phyloP scores from a whole-genome alignment of 2,329 filamentous ascomycete genomes.

The Fusarium agapanthi region DNA sequence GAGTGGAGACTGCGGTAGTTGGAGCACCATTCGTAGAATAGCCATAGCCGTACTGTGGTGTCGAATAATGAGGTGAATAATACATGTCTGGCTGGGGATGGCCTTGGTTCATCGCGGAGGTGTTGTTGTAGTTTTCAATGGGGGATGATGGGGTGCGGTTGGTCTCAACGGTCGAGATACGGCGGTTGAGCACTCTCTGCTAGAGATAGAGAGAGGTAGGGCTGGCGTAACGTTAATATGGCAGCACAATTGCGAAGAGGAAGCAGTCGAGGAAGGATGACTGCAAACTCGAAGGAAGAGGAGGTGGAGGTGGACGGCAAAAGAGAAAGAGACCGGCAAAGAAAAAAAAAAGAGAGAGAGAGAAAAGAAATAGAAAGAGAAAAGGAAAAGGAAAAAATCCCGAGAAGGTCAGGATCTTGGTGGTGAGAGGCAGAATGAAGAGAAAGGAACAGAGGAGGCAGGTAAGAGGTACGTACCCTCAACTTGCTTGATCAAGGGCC shows the following conservation, averaged over 20 bases:
- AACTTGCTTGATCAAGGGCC: conserved; percentile 7
- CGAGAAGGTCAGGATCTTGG: conserved; percentile 41
- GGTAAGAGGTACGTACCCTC: conserved; percentile 41
- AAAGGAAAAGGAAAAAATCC: conserved; percentile 35
- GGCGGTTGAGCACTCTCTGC: background rate
- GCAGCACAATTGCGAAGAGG: conserved; percentile 49
- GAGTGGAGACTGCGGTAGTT: conserved; percentile 73
- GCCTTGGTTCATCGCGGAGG: conserved; percentile 76
- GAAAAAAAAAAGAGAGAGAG: conserved; percentile 38
- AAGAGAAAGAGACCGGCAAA: conserved; percentile 37
- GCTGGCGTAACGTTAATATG: conserved; percentile 13
- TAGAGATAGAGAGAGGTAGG: conserved; percentile 1
- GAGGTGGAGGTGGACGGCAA: conserved; percentile 45
- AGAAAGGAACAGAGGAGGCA: conserved; percentile 38
- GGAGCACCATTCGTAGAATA: conserved; percentile 75
- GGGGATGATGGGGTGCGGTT: background rate
- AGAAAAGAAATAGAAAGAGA: conserved; percentile 37
- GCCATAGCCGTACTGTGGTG: conserved; percentile 72
- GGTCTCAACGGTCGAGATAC: background rate
- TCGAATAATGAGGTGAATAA: conserved; percentile 81
- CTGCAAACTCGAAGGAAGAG: conserved; percentile 58
- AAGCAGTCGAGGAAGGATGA: conserved; percentile 62
- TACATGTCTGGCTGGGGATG: conserved; percentile 65
- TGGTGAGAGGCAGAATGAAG: conserved; percentile 43
- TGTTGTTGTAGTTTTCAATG: conserved; percentile 41